A percentile compares a stretch with the other conserved stretches of the same genome.
Conservation (phyloP, 768 basidiomycete species). For the Mycena venus region DNA sequence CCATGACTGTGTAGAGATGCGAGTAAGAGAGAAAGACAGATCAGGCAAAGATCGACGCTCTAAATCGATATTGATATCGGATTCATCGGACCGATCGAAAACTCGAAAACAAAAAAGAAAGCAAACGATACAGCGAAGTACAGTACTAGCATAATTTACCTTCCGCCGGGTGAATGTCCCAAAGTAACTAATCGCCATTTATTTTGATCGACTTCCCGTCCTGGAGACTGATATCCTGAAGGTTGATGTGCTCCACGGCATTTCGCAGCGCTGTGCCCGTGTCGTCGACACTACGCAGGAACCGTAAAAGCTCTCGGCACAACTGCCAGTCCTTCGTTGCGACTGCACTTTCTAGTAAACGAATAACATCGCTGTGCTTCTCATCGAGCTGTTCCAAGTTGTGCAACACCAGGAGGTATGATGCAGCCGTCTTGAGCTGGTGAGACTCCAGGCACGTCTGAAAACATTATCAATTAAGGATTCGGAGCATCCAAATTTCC, state of each 20-base stretch:
- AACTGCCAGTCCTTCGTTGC: constrained; percentile 89
- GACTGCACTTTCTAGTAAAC: constrained; percentile 83
- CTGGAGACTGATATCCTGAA: neutral
- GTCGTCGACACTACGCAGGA: constrained; percentile 93
- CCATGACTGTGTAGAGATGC: neutral
- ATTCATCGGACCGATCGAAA: neutral
- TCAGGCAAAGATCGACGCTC: neutral
- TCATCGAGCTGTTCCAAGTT: constrained; percentile 92
- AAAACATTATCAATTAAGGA: constrained; percentile 4
- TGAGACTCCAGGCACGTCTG: constrained; percentile 82
- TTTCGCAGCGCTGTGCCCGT: constrained; percentile 77
- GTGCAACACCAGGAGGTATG: constrained; percentile 94
- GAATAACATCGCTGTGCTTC: constrained; percentile 81
- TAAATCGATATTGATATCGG: neutral
- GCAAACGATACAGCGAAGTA: constrained; percentile 10
- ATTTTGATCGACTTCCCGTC: constrained; percentile 5
- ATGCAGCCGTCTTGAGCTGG: constrained; percentile 88
- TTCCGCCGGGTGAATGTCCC: neutral
- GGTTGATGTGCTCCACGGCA: constrained; percentile 68
- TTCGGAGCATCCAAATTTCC: neutral
- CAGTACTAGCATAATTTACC: constrained; percentile 8
- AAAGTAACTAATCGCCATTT: constrained; percentile 15
- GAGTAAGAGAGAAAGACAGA: neutral
- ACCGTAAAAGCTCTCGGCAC: constrained; percentile 92
- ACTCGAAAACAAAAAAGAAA: neutral